A percentile compares a stretch with the other conserved stretches of the same genome.
Conservation (phyloP, 805 yeast genomes). For the Vanderwaltozyma tropicalis region DNA sequence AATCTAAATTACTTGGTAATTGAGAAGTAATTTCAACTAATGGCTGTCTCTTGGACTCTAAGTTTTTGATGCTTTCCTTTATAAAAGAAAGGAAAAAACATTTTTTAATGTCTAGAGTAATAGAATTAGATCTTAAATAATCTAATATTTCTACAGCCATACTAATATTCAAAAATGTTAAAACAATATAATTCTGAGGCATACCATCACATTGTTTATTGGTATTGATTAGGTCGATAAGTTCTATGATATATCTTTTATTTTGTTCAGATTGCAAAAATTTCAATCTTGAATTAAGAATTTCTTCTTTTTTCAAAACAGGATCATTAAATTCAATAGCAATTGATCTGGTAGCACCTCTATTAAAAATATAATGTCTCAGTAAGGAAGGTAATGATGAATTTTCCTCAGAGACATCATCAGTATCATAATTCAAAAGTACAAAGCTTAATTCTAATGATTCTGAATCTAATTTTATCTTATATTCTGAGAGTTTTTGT, state of each 20-base stretch:
- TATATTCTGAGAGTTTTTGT: conserved; percentile 29
- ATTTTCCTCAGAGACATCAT: conserved; percentile 15
- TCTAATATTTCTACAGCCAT: conserved; percentile 22
- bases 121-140: conserved; percentile 6
- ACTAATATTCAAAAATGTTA: conserved; percentile 19
- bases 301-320: conserved; percentile 4
- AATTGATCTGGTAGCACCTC: conserved; percentile 24
- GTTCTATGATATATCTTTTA: conserved; percentile 21
- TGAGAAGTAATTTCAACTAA: background rate
- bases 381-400: conserved; percentile 5
- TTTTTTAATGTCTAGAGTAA: conserved; percentile 6
- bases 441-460: conserved; percentile 30
- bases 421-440: conserved; percentile 29
- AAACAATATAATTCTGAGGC: conserved; percentile 14
- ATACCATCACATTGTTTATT: conserved; percentile 5
- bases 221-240: conserved; percentile 17
- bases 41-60: background rate
- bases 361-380: conserved; percentile 12
- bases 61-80: background rate
- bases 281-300: background rate
- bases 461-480: conserved; percentile 32
- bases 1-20: background rate
- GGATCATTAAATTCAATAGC: conserved; percentile 12
- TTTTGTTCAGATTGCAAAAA: conserved; percentile 4
- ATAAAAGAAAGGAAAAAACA: conserved; percentile 5